Conservation (phyloP, 495 filamentous ascomycete genomes). For the Neurospora sp. region DNA sequence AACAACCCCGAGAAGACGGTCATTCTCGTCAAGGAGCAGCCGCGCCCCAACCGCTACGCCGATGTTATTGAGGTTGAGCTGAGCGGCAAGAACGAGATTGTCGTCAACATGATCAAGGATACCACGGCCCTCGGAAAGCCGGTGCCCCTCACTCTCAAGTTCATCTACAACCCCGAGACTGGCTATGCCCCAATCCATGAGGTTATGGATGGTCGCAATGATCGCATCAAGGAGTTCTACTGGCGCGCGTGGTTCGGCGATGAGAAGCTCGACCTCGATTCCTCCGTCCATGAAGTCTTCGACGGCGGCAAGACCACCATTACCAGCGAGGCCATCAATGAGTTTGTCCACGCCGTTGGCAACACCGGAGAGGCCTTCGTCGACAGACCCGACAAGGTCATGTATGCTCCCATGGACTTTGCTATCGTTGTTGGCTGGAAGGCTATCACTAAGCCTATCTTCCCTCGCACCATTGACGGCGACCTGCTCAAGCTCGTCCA, state of each 20-base stretch:
- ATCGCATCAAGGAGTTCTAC: conserved; percentile 97
- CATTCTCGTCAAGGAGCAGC: conserved; percentile 64
- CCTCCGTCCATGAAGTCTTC: conserved; percentile 73
- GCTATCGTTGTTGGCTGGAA: conserved; percentile 99
- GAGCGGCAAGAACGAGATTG: conserved; percentile 64
- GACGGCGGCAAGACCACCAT: conserved; percentile 79
- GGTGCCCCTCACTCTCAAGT: conserved; percentile 69
- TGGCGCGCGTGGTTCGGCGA: conserved; percentile 94
- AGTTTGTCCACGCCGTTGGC: conserved; percentile 96
- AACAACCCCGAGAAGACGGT: conserved; percentile 67
- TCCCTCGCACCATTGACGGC: conserved; percentile 88
- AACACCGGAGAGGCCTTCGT: conserved; percentile 99
- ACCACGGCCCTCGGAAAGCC: conserved; percentile 71
- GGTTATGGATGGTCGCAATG: conserved; percentile 88
- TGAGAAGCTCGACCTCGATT: conserved; percentile 73
- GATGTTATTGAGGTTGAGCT: conserved; percentile 79
- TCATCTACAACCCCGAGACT: conserved; percentile 86
- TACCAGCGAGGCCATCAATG: conserved; percentile 84
- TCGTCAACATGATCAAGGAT: conserved; percentile 78
- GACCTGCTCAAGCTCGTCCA: conserved; percentile 93
- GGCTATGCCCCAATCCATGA: conserved; percentile 94
- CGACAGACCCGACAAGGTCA: conserved; percentile 87
- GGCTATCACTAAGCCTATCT: conserved; percentile 96
- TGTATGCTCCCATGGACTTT: conserved; percentile 97
- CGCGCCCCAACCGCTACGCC: conserved; percentile 52